Conservation (phyloP, 2,329 filamentous ascomycete species). For the Fusarium sp. region DNA sequence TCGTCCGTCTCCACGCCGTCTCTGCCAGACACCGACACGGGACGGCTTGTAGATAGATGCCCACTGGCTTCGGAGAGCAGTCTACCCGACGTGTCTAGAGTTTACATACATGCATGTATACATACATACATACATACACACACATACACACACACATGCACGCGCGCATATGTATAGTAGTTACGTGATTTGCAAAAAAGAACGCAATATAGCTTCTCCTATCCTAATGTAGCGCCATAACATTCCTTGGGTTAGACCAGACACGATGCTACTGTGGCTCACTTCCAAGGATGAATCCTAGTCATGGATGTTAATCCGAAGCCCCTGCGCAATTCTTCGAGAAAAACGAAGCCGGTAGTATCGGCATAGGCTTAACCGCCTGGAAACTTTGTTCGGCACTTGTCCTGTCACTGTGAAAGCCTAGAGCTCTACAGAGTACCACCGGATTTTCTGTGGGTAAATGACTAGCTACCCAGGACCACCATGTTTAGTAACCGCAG, state of each 20-base stretch:
- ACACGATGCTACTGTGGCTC: slow-evolving; percentile 6
- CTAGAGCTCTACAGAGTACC: background rate
- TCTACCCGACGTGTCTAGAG: background rate
- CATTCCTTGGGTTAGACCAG: background rate
- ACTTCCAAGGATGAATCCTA: background rate
- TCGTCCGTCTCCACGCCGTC: slow-evolving; percentile 17
- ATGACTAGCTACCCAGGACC: too few species aligned
- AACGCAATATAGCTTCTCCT: background rate
- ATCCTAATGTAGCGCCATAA: background rate
- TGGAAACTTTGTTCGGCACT: slow-evolving; percentile 30
- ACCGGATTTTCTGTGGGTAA: background rate
- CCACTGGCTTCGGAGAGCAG: background rate
- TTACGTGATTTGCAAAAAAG: background rate
- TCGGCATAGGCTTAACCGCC: slow-evolving; percentile 24
- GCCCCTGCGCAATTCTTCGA: slow-evolving; percentile 24
- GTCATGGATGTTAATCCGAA: slow-evolving; percentile 10
- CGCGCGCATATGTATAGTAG: background rate
- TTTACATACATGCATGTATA: background rate
- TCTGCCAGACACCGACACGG: background rate
- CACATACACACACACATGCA: background rate
- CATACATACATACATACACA: background rate
- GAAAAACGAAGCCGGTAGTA: slow-evolving; percentile 20
- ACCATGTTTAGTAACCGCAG: background rate
- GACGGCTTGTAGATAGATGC: background rate
- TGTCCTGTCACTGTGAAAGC: slow-evolving; percentile 16